phyloP scores from a whole-genome alignment of 768 basidiomycete genomes.

The Vararia minispora region DNA sequence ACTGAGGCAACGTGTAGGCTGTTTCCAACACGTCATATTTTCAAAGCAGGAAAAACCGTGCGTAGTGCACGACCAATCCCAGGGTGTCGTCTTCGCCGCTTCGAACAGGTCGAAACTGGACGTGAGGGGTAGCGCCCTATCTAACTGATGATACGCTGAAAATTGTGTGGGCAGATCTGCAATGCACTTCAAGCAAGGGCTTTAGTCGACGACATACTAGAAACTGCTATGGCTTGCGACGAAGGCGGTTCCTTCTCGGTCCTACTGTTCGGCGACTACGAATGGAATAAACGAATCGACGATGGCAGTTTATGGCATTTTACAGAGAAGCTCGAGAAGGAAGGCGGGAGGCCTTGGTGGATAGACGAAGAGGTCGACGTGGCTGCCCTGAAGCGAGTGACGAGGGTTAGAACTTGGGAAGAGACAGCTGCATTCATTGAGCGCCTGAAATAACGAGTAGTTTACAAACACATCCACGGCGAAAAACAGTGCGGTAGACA shows the following conservation, averaged over 20 bases:
- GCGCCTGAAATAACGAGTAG: background rate
- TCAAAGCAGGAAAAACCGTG: conserved; percentile 2
- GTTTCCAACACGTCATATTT: conserved; percentile 8
- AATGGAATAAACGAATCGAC: conserved; percentile 12
- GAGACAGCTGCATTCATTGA: conserved; percentile 4
- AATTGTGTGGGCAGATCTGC: conserved; percentile 5
- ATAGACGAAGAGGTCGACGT: conserved; percentile 7
- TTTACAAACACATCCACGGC: background rate
- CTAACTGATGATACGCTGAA: too few relatives aligned
- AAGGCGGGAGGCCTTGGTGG: conserved; percentile 11
- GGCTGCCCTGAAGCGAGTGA: conserved; percentile 6
- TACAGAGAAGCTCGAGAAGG: conserved; percentile 7
- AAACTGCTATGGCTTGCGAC: conserved; percentile 9
- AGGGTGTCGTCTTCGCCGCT: too few relatives aligned
- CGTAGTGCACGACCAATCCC: background rate
- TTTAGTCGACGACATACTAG: conserved; percentile 10
- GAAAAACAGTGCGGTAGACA: background rate
- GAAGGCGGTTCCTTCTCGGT: conserved; percentile 2
- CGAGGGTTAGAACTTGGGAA: conserved; percentile 5
- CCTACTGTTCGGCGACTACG: conserved; percentile 9
- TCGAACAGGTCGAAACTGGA: too few relatives aligned
- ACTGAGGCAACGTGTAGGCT: background rate
- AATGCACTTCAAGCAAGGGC: conserved; percentile 1
- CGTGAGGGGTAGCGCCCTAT: too few relatives aligned
- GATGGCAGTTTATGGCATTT: conserved; percentile 5